Evolutionary conservation across 768 basidiomycete genomes (phyloP).

Genomic region (Lactarius tabidus): DNA sequence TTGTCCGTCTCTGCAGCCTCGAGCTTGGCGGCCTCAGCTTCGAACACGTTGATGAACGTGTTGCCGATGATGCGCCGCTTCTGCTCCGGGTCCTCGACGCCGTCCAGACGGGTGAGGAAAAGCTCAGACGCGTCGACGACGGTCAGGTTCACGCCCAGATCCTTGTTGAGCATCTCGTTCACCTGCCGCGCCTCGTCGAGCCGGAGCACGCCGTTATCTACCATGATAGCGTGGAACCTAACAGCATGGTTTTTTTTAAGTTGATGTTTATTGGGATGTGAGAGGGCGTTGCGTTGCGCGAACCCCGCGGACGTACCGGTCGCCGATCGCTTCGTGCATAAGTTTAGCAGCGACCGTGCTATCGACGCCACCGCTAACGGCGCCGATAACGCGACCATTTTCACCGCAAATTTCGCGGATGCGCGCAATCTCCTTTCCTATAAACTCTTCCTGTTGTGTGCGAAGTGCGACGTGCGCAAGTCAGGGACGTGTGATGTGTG

Average conservation of each 20-base stretch:
- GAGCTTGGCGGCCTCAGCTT: constrained; percentile 86
- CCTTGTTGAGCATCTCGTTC: constrained; percentile 84
- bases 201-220: constrained; percentile 96
- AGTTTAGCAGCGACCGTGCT: constrained; percentile 97
- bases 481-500: background rate
- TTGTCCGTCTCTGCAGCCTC: constrained; percentile 77
- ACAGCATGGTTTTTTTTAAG: constrained; percentile 11
- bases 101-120: constrained; percentile 85
- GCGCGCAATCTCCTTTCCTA: constrained; percentile 91
- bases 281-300: background rate
- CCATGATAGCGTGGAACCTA: constrained; percentile 99
- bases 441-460: constrained; percentile 79
- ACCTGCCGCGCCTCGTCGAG: constrained; percentile 89
- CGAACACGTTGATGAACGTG: constrained; percentile 97
- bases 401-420: constrained; percentile 94
- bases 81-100: constrained; percentile 91
- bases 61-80: constrained; percentile 99
- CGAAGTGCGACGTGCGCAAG: too few species aligned
- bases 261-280: constrained; percentile 9
- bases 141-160: constrained; percentile 94
- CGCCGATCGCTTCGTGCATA: constrained; percentile 99
- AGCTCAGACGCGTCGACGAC: constrained; percentile 94
- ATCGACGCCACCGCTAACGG: constrained; percentile 96
- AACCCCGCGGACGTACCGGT: constrained; percentile 52
- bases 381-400: constrained; percentile 94